Base-by-base conservation (phyloP, 1,139 yeast genomes). In the Casaregolazyma suthepensis region DNA sequence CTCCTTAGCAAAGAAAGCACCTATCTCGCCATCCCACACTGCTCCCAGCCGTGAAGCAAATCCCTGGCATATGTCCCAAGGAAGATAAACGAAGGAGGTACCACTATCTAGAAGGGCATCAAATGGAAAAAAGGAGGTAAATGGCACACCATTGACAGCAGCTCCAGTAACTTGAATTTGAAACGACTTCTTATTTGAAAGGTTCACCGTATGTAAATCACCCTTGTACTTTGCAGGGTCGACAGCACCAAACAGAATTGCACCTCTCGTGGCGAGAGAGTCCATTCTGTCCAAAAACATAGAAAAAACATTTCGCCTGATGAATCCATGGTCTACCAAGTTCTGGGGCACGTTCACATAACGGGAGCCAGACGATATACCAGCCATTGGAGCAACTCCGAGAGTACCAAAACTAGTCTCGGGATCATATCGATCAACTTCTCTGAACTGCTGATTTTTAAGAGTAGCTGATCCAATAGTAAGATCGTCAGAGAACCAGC, bases 211-310 rank as follows among this genome's bases (percentile, higher is more conserved):
- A 52, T 57, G 58, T 15, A 81, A 71, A 9, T 69, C 61, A 0
- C 85, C 86, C 0, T 68, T 50, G 63, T 74, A 80, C 63, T 79
- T 79, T 35, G 77, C 71, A 47, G 71, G 69, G 65, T 82, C 87
- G 12, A 81, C 70, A 5, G 82, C 87, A 7, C 87, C 87, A 65
- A 82, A 80, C 51, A 82, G 66, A 22, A 82, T 61, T 19, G 72
- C 63, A 1, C 87, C 87, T 1, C 31, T 5, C 2, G 31, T 26
- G 2, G 31, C 31, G 12, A 26, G 12, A 26, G 31, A 5, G 31
- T 26, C 31, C 5, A 26, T 26, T 26, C 31, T 68, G 54, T 75
- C 72, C 57, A 82, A 72, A 63, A 74, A 82, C 54, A 82, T 67
- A 5, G 85, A 80, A 66, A 78, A 82, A 9, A 79, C 78, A 43